These are phyloP conservation scores for Acanthamoeba healyi DNA, from an alignment of 208 protist genomes.

Conservation along the genomic window DNA sequence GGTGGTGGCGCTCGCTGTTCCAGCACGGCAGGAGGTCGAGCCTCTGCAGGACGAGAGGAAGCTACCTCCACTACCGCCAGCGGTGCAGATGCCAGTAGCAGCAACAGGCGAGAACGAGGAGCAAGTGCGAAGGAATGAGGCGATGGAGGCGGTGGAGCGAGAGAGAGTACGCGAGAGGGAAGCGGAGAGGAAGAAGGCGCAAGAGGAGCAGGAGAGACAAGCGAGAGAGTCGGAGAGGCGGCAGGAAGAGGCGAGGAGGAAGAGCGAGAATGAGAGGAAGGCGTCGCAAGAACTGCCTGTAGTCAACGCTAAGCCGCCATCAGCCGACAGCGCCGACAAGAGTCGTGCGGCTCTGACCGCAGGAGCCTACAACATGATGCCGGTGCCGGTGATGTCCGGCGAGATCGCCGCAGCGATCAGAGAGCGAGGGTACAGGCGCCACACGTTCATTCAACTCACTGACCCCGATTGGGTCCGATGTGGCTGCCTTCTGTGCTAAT, in stretches of 20 bases:
- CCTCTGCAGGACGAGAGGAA: background rate
- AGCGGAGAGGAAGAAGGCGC: background rate
- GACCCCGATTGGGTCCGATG: too few species aligned
- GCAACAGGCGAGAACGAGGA: too few species aligned
- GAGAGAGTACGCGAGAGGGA: background rate
- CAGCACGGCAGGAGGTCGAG: background rate
- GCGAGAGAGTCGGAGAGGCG: background rate
- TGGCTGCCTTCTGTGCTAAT: background rate
- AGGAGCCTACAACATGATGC: constrained; percentile 41
- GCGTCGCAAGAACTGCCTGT: background rate
- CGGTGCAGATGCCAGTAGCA: background rate
- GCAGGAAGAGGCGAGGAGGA: background rate
- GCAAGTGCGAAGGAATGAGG: too few species aligned
- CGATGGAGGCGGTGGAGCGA: background rate
- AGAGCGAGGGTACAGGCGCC: background rate
- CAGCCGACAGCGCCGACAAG: background rate
- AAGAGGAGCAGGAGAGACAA: background rate
- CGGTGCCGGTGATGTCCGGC: background rate
- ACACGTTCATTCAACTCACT: background rate
- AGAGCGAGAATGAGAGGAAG: background rate
- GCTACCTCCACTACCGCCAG: too few species aligned
- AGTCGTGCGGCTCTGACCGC: background rate
- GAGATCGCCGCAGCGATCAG: constrained; percentile 17
- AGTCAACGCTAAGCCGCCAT: background rate
- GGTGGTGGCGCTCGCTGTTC: background rate